A percentile compares a stretch with the other conserved stretches of the same genome.
Conservation (phyloP, 305 asterid genomes). For the Stenogyne calaminthoides region DNA sequence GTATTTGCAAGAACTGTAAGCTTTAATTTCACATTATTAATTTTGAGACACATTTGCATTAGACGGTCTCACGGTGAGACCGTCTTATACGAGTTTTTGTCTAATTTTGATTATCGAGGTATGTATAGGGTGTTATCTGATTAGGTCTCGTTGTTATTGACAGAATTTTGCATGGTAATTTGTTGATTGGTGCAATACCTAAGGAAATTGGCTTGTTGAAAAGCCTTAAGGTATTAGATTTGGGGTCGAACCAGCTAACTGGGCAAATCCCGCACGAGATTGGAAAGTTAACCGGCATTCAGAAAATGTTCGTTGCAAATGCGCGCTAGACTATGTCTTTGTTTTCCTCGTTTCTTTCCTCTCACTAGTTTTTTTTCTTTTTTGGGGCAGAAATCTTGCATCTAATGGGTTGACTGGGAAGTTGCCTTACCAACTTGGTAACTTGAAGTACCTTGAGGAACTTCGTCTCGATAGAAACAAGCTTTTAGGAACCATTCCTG, state of each 20-base stretch:
- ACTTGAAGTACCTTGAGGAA: slow-evolving; percentile 73
- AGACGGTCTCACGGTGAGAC: no score
- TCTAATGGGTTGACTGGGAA: slow-evolving; percentile 85
- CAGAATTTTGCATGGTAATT: slow-evolving; percentile 81
- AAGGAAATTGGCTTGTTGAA: slow-evolving; percentile 81
- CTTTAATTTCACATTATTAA: slow-evolving; percentile 1
- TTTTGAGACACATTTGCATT: no score
- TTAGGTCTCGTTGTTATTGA: no score
- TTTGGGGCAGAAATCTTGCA: slow-evolving; percentile 68
- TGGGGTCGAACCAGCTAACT: slow-evolving; percentile 75
- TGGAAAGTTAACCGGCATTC: slow-evolving; percentile 64
- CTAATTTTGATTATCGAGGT: no score
- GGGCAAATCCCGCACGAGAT: slow-evolving; percentile 90
- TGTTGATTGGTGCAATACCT: slow-evolving; percentile 80
- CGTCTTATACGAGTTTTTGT: no score
- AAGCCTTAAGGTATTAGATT: slow-evolving; percentile 74
- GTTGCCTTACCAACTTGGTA: slow-evolving; percentile 80
- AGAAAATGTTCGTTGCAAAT: slow-evolving; percentile 63
- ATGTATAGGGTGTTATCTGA: no score
- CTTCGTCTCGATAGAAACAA: slow-evolving; percentile 86
- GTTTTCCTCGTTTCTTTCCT: neutral
- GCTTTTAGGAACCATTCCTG: slow-evolving; percentile 72
- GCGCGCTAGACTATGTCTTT: neutral
- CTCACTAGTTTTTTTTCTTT: slow-evolving; percentile 18
- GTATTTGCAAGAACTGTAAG: slow-evolving; percentile 79